Evolutionary conservation across 768 basidiomycete species (phyloP).

Genomic region (Mycena venus): DNA sequence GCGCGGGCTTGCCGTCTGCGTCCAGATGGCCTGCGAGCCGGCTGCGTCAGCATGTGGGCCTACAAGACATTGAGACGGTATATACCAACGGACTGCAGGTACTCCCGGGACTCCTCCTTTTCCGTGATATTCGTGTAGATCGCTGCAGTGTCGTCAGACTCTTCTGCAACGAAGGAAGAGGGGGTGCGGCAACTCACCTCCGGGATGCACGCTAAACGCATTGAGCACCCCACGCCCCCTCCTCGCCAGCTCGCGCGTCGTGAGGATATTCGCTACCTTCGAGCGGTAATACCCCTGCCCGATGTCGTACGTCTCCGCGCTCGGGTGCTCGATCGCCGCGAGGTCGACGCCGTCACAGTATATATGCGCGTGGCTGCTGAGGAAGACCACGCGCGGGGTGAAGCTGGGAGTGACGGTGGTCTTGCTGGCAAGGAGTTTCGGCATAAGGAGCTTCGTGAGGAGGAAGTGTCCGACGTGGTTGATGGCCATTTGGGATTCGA

Average conservation of each 20-base stretch:
- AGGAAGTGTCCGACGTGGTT: constrained; percentile 26
- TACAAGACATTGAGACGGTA: background rate
- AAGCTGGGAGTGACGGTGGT: background rate
- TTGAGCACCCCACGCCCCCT: background rate
- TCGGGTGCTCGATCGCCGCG: constrained; percentile 5
- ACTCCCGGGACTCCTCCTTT: background rate
- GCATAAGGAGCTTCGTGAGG: constrained; percentile 40
- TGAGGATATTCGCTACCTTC: constrained; percentile 7
- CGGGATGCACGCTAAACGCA: constrained; percentile 20
- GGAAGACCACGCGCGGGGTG: constrained; percentile 18
- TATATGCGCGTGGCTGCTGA: background rate
- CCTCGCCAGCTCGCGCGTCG: constrained; percentile 4
- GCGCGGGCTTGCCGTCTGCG: background rate
- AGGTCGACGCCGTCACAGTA: background rate
- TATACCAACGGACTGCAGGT: background rate
- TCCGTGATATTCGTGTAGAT: constrained; percentile 6
- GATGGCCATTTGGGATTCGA: constrained; percentile 20
- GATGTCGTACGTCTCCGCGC: background rate
- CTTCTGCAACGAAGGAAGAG: background rate
- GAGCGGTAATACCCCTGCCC: background rate
- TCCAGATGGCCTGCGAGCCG: background rate
- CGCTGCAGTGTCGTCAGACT: background rate
- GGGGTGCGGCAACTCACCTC: background rate
- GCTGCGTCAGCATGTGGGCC: too few species aligned
- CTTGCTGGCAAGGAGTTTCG: background rate